Percentiles rank a stretch among this genome's conserved stretches.
These are phyloP conservation scores for Eragrostis nindensis DNA, from an alignment of 176 grass and related monocot genomes.

Conservation along the genomic window DNA sequence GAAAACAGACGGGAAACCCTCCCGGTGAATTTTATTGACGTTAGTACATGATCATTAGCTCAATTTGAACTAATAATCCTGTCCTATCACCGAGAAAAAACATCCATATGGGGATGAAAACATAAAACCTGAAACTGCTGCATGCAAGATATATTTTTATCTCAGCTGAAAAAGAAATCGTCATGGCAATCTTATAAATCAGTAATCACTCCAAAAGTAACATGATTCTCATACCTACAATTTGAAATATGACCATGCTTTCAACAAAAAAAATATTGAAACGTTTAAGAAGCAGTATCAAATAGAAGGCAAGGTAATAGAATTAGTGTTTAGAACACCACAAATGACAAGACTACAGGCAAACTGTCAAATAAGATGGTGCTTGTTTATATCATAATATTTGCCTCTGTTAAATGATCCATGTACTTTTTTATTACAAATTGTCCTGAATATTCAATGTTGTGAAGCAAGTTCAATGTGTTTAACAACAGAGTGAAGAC, in stretches of 20 bases:
- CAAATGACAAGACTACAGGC: constrained; percentile 1
- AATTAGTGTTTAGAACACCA: constrained; percentile 19
- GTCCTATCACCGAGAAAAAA: no score
- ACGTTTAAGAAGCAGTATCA: constrained; percentile 20
- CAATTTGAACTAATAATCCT: no score
- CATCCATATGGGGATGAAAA: no score
- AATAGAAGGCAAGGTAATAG: background rate
- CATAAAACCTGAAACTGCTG: no score
- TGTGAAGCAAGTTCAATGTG: constrained; percentile 11
- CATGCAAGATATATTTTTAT: no score
- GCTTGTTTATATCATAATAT: constrained; percentile 17
- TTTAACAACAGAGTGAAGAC: background rate
- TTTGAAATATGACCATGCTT: constrained; percentile 30
- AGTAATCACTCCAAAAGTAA: constrained; percentile 29
- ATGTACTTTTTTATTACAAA: constrained; percentile 28
- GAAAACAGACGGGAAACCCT: background rate
- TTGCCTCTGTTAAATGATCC: constrained; percentile 4
- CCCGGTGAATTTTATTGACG: no score
- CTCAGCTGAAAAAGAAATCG: background rate
- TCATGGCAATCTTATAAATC: background rate
- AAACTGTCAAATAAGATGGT: constrained; percentile 17
- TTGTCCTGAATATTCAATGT: constrained; percentile 24
- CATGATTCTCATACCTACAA: background rate
- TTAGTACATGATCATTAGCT: no score
- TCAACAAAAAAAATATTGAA: constrained; percentile 31